Conservation (phyloP, 23 red algal genomes). For the Gracilaria domingensis region DNA sequence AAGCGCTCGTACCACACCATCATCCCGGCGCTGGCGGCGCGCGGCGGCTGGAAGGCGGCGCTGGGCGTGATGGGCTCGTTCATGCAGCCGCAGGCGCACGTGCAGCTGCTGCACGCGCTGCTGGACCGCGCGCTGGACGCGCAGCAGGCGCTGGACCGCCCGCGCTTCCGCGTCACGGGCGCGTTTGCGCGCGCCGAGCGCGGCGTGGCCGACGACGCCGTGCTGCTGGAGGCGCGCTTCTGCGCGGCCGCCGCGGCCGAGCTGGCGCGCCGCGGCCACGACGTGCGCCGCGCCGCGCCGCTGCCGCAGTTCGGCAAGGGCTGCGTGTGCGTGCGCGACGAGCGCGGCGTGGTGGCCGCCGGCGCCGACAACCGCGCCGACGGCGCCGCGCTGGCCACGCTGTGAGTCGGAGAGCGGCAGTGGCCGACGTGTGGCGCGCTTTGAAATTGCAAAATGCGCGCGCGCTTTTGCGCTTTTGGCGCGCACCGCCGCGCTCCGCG, state of each 20-base stretch:
- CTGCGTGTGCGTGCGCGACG: constrained; percentile 26
- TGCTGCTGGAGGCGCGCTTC: constrained; percentile 54
- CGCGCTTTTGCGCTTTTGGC: background rate
- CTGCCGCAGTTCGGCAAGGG: constrained; percentile 46
- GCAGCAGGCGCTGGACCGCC: constrained; percentile 85
- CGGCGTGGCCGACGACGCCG: constrained; percentile 58
- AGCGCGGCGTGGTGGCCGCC: constrained; percentile 32
- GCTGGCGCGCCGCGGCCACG: constrained; percentile 36
- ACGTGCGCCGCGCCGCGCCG: constrained; percentile 8
- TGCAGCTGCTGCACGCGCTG: constrained; percentile 76
- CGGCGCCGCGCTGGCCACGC: constrained; percentile 26
- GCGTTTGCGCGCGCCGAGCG: constrained; percentile 50
- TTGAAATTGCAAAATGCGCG: background rate
- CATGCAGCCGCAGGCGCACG: constrained; percentile 97
- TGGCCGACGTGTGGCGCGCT: background rate
- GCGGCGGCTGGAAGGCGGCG: constrained; percentile 65
- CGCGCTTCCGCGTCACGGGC: constrained; percentile 83
- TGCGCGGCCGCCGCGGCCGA: background rate
- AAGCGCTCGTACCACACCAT: constrained; percentile 95
- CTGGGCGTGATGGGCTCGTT: constrained; percentile 94
- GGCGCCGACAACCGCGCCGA: constrained; percentile 71
- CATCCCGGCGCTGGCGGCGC: constrained; percentile 79
- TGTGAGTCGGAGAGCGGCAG: background rate
- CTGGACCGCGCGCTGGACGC: constrained; percentile 83
- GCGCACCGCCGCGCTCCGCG: background rate